Evolutionary conservation across 805 yeast genomes (phyloP).

Genomic region (Blastobotrys americana): DNA sequence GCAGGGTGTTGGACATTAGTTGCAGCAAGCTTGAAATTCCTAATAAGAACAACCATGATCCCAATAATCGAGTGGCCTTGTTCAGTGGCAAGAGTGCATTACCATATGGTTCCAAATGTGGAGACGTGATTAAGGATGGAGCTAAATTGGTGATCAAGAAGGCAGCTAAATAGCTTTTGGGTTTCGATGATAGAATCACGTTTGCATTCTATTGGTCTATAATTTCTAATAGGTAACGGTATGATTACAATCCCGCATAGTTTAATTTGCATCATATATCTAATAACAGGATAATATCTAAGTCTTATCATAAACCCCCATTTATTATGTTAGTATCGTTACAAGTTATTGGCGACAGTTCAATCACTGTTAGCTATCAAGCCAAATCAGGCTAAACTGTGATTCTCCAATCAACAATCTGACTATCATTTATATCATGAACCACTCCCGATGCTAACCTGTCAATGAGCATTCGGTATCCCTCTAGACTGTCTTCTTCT

Average conservation of each 20-base stretch:
- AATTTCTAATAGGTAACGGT: neutral
- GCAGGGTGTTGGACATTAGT: slow-evolving; percentile 25
- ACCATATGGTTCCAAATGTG: slow-evolving; percentile 12
- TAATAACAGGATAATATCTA: neutral
- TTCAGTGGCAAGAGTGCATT: slow-evolving; percentile 7
- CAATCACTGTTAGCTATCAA: too few species aligned
- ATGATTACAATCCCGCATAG: neutral
- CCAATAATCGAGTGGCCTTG: slow-evolving; percentile 10
- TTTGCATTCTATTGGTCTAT: too few species aligned
- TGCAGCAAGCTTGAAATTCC: slow-evolving; percentile 19
- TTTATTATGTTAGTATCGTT: too few species aligned
- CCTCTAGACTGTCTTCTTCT: slow-evolving; percentile 17
- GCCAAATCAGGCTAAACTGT: neutral
- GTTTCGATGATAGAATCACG: too few species aligned
- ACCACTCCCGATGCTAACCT: slow-evolving; percentile 5
- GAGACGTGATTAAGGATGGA: slow-evolving; percentile 13
- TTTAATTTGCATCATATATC: neutral
- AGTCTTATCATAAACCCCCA: neutral
- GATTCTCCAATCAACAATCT: slow-evolving; percentile 1
- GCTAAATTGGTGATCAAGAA: slow-evolving; percentile 8
- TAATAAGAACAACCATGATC: slow-evolving; percentile 13
- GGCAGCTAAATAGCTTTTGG: neutral
- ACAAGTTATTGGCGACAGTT: too few species aligned
- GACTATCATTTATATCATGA: neutral
- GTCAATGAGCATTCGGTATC: slow-evolving; percentile 14